A percentile compares a stretch with the other conserved stretches of the same genome.
Evolutionary conservation across 176 grass and related monocot genomes (phyloP).

Genomic region (Pontederia crassipes): DNA sequence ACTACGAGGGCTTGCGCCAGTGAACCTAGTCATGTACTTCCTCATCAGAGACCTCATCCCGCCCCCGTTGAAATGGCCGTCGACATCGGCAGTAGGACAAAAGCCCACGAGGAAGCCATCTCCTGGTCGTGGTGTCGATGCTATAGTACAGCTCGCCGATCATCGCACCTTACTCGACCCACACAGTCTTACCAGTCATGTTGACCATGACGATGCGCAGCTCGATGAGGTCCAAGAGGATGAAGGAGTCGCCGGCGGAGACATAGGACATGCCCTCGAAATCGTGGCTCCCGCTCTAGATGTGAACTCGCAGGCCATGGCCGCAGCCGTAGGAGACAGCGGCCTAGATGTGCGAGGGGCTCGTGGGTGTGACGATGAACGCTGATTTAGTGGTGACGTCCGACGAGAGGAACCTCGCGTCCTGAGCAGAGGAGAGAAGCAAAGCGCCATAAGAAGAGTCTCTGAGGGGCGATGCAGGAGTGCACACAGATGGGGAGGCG

Average conservation of each 20-base stretch:
- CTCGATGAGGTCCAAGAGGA: neutral
- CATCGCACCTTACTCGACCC: neutral
- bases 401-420: neutral
- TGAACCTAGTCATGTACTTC: neutral
- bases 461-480: too few relatives aligned
- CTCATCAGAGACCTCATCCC: neutral
- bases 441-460: neutral
- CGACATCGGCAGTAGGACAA: neutral
- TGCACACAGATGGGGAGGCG: too few relatives aligned
- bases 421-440: neutral
- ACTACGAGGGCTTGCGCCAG: too few relatives aligned
- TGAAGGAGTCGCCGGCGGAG: neutral
- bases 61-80: neutral
- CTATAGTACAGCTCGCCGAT: neutral
- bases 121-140: neutral
- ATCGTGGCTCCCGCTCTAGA: neutral
- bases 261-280: conserved; percentile 1
- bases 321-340: neutral
- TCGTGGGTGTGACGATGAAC: neutral
- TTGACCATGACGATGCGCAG: neutral
- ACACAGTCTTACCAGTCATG: neutral
- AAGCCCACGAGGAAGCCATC: neutral
- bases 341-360: neutral
- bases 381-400: neutral
- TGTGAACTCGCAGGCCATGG: neutral